Base-by-base conservation (phyloP, 2,329 filamentous ascomycete species). In the Didymellaceae sp. region DNA sequence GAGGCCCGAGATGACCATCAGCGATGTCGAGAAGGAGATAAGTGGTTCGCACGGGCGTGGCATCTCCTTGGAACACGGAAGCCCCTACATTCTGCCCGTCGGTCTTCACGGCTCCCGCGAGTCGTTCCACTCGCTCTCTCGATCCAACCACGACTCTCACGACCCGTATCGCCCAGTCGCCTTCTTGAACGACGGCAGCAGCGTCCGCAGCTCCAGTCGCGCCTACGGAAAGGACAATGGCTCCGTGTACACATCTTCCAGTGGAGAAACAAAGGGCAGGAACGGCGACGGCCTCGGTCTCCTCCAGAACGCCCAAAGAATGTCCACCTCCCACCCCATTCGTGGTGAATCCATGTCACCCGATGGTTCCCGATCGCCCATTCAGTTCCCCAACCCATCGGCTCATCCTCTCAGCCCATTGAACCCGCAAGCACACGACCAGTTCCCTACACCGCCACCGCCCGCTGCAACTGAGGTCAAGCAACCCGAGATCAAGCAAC, bases 31-130 rank as follows among this genome's bases (percentile, higher is more conserved):
- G 55, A 78, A 79, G 59, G 53, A 67, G 31, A 42, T 70, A 20
- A 62, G 64, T 37, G 53, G 46, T 18, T 65, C 68, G 38, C 68
- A 71, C 58, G 68, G 63, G 40, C 78, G 80, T 32, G 82, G 82
- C 11, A 61, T 86, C 56, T 86, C 84, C 13, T 72, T 86, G 63
- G 82, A 85, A 55, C 80, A 92, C 38, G 85, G 84, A 25, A 94
- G 87, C 63, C 94, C 94, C 2, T 99, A 97, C 71, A 82, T 99
- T n/a, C 81, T 97, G n/a, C 92, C 94, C 4, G 89, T 90, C 1
- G 86, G 85, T 45, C 68, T 93, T 16, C 86, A 94, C 32, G 81
- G 84, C 66, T 97, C 93, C 1, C 84, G 85, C 34, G 91, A 96
- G 61, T 97, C 93, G 5, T 80, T 97, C 56, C 86, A 92, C 71